Percentiles rank a stretch among this genome's conserved stretches.
Conservation (phyloP, 202 grass and related monocot genomes). For the Bolboschoenoplectus hybrid region DNA sequence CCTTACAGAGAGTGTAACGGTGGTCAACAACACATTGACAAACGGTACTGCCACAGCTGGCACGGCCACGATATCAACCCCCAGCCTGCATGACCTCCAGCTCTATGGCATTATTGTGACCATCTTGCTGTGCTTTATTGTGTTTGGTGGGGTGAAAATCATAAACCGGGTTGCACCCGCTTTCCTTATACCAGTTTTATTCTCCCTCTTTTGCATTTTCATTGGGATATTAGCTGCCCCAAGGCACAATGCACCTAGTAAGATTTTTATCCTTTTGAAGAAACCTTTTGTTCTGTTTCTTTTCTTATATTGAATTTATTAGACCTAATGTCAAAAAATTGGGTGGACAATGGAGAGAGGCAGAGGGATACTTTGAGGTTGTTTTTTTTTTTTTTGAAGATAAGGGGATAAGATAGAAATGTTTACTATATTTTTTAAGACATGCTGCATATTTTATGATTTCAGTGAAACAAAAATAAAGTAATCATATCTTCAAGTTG, state of each 20-base stretch:
- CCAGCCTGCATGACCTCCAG: slow-evolving; percentile 96
- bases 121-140: slow-evolving; percentile 95
- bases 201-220: slow-evolving; percentile 95
- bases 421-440: neutral
- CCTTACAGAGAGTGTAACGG: slow-evolving; percentile 74
- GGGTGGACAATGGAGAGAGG: neutral
- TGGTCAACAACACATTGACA: slow-evolving; percentile 79
- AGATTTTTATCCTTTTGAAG: slow-evolving; percentile 42
- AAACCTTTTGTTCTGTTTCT: slow-evolving; percentile 31
- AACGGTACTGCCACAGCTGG: slow-evolving; percentile 65
- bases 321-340: neutral
- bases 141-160: slow-evolving; percentile 99
- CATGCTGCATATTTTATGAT: neutral
- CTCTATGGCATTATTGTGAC: slow-evolving; percentile 93
- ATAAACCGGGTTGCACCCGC: slow-evolving; percentile 97
- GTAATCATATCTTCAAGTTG: neutral
- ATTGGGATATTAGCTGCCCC: slow-evolving; percentile 92
- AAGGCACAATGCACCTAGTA: slow-evolving; percentile 79
- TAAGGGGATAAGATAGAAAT: neutral
- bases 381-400: slow-evolving; percentile 15
- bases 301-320: neutral
- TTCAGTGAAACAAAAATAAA: neutral
- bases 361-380: slow-evolving; percentile 14
- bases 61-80: slow-evolving; percentile 76
- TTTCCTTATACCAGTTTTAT: slow-evolving; percentile 89